Evolutionary conservation across 2,329 filamentous ascomycete genomes (phyloP).

Genomic region (Tolypocladium ovalisporum): DNA sequence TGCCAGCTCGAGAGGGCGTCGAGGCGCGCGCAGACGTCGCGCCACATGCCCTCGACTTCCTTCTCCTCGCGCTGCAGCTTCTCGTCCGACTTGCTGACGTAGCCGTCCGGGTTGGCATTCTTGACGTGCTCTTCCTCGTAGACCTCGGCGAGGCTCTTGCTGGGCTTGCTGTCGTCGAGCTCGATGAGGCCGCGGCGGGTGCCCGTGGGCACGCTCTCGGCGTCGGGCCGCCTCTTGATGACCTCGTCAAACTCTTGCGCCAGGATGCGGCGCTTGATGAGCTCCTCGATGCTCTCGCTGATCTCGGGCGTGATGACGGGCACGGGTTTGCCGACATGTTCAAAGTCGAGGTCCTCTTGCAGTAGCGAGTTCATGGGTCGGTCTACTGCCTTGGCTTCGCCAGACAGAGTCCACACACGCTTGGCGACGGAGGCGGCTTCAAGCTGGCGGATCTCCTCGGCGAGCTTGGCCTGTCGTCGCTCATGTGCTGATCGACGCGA

Average conservation of each 20-base stretch:
- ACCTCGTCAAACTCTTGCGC: conserved; percentile 90
- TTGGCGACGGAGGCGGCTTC: conserved; percentile 85
- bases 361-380: conserved; percentile 85
- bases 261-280: conserved; percentile 89
- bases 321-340: conserved; percentile 87
- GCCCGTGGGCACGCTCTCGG: conserved; percentile 47
- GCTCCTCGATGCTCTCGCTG: conserved; percentile 80
- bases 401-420: conserved; percentile 79
- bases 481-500: conserved; percentile 78
- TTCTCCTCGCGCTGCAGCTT: conserved; percentile 72
- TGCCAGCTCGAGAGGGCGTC: conserved; percentile 90
- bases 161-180: conserved; percentile 77
- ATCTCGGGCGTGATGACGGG: conserved; percentile 88
- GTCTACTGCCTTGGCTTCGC: conserved; percentile 74
- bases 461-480: conserved; percentile 72
- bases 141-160: conserved; percentile 78
- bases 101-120: conserved; percentile 63
- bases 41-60: conserved; percentile 77
- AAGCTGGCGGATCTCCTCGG: conserved; percentile 81
- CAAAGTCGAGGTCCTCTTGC: conserved; percentile 91
- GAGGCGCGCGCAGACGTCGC: conserved; percentile 65
- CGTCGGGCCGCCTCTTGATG: conserved; percentile 67
- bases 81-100: conserved; percentile 72
- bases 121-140: conserved; percentile 91
- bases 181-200: conserved; percentile 65